phyloP scores from a whole-genome alignment of 257 asterid genomes.

The Henckelia pumila region DNA sequence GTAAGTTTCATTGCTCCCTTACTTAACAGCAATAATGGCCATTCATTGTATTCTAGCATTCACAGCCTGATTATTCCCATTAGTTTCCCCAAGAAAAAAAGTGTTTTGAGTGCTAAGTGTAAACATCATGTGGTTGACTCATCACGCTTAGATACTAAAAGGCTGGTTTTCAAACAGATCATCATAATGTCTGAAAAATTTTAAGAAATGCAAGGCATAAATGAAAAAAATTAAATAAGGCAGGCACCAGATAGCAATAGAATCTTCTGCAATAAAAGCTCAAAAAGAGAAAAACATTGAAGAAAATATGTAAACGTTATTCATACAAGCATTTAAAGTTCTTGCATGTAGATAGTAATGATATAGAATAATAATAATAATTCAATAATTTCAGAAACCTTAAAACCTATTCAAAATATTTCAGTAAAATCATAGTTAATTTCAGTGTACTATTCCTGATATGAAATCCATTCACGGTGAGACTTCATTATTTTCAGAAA shows the following conservation, averaged over 20 bases:
- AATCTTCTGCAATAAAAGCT: no score
- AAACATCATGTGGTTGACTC: not conserved
- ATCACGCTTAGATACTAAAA: not conserved
- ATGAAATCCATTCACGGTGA: not conserved
- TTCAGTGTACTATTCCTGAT: no score
- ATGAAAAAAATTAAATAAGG: no score
- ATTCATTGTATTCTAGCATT: not conserved
- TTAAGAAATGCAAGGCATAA: no score
- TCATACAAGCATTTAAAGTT: not conserved
- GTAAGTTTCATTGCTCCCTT: conserved; percentile 3
- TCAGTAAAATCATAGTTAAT: not conserved
- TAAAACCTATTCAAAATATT: not conserved
- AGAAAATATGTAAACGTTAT: not conserved
- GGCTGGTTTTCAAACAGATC: not conserved
- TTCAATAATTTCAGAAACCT: not conserved
- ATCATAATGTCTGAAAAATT: no score
- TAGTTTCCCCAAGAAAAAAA: not conserved
- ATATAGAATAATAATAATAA: no score
- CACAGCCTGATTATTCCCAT: not conserved
- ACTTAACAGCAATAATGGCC: conserved; percentile 6
- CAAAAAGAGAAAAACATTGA: not conserved
- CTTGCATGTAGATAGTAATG: not conserved
- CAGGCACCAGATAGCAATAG: no score
- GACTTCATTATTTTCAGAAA: not conserved
- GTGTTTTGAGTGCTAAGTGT: not conserved